These are phyloP conservation scores for Linderina pennispora DNA, from an alignment of 192 early-diverging fungal species.

Conservation along the genomic window DNA sequence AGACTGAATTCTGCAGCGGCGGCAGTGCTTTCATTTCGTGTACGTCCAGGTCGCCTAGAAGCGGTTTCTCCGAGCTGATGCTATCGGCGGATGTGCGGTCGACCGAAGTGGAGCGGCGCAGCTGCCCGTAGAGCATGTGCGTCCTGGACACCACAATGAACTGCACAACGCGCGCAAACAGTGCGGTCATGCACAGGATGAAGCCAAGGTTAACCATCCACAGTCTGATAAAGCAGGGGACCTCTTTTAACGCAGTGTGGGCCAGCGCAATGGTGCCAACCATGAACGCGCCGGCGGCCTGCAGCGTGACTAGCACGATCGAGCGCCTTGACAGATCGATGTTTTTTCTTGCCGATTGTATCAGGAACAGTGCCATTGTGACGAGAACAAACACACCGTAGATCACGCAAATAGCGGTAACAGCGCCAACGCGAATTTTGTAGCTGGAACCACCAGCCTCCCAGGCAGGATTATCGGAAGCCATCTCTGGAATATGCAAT, in stretches of 20 bases:
- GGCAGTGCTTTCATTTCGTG: too few species aligned
- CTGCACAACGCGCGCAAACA: not conserved
- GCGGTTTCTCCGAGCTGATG: too few species aligned
- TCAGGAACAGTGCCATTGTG: not conserved
- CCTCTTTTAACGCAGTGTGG: not conserved
- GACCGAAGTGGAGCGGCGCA: not conserved
- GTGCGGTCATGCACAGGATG: not conserved
- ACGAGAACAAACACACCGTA: not conserved
- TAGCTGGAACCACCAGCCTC: slow-evolving; percentile 3
- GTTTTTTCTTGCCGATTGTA: not conserved
- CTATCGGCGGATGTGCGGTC: not conserved
- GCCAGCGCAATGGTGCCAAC: not conserved
- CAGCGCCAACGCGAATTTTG: not conserved
- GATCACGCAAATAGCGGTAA: not conserved
- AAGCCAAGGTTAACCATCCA: not conserved
- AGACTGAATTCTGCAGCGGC: not conserved
- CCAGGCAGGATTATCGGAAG: slow-evolving; percentile 8
- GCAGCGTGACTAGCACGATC: not conserved
- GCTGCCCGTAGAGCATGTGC: not conserved
- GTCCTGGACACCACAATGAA: not conserved
- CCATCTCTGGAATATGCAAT: too few species aligned
- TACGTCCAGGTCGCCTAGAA: too few species aligned
- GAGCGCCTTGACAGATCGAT: not conserved
- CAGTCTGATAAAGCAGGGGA: not conserved
- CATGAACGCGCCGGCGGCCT: not conserved